phyloP scores from a whole-genome alignment of 2,329 filamentous ascomycete genomes.

The Cytospora leucostoma region DNA sequence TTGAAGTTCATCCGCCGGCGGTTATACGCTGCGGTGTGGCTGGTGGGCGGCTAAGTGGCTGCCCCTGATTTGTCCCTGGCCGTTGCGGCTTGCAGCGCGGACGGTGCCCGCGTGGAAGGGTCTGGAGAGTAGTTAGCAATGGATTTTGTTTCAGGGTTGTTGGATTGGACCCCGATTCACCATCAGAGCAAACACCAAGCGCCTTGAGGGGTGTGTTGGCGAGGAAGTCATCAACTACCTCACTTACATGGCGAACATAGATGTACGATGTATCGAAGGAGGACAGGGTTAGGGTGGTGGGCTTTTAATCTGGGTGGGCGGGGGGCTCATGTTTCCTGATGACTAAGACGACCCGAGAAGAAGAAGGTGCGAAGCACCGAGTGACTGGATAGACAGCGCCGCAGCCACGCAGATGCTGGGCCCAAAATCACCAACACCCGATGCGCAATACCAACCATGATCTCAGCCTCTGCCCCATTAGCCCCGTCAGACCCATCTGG shows the following conservation, averaged over 20 bases:
- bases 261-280: too few relatives aligned
- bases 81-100: constrained; percentile 1
- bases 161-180: neutral
- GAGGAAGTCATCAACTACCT: neutral
- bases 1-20: constrained; percentile 17
- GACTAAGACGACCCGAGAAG: neutral
- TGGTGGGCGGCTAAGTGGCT: constrained; percentile 24
- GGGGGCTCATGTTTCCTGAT: neutral
- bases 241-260: too few relatives aligned
- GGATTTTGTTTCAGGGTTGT: neutral
- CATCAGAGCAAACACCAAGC: too few relatives aligned
- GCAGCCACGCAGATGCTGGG: constrained; percentile 2
- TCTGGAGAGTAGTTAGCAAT: constrained; percentile 18
- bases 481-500: neutral
- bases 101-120: neutral
- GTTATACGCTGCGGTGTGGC: constrained; percentile 15
- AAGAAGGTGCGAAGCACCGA: neutral
- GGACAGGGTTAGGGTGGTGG: neutral
- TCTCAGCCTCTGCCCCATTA: neutral
- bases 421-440: neutral
- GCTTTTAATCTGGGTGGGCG: too few relatives aligned
- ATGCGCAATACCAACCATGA: neutral
- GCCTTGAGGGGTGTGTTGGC: neutral
- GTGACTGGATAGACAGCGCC: neutral
- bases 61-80: constrained; percentile 23